These are phyloP conservation scores for Rossbeevera mucosa DNA, from an alignment of 768 basidiomycete species.

Conservation along the genomic window DNA sequence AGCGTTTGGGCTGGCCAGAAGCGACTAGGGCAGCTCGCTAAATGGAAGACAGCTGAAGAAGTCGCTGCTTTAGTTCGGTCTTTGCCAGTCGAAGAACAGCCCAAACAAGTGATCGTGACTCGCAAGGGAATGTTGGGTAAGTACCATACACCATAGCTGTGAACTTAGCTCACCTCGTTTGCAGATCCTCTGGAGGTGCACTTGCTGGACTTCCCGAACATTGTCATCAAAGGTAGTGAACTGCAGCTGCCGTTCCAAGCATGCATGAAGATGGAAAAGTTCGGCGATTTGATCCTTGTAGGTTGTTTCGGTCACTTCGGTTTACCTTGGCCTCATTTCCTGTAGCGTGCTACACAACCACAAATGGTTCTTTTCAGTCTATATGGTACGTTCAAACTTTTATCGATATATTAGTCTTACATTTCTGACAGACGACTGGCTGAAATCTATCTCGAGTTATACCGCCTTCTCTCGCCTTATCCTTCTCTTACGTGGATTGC, in stretches of 20 bases:
- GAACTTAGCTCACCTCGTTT: conserved; percentile 5
- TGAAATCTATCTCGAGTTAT: conserved; percentile 98
- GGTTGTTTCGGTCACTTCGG: conserved; percentile 10
- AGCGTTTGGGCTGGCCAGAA: conserved; percentile 99
- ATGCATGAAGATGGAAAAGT: conserved; percentile 99
- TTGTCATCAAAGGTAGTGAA: conserved; percentile 99
- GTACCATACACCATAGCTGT: conserved; percentile 12
- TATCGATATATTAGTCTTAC: conserved; percentile 6
- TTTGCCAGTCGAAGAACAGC: conserved; percentile 98
- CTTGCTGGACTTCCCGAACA: conserved; percentile 99
- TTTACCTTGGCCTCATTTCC: background rate
- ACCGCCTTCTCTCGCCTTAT: conserved; percentile 98
- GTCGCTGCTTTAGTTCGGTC: conserved; percentile 97
- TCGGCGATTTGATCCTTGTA: conserved; percentile 93
- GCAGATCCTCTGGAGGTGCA: conserved; percentile 94
- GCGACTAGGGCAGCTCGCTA: conserved; percentile 97
- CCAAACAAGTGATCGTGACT: conserved; percentile 99
- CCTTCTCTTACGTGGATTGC: conserved; percentile 91
- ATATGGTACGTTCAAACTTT: conserved; percentile 52
- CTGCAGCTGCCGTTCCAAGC: conserved; percentile 99
- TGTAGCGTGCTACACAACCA: conserved; percentile 89
- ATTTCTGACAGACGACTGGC: conserved; percentile 77
- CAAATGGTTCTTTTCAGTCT: conserved; percentile 99
- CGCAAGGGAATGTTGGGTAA: conserved; percentile 98
- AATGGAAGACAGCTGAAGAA: conserved; percentile 99